Percentiles rank a stretch among this genome's conserved stretches.
These are phyloP conservation scores for Yamadazyma nakazawae DNA, from an alignment of 805 yeast genomes.

Conservation along the genomic window DNA sequence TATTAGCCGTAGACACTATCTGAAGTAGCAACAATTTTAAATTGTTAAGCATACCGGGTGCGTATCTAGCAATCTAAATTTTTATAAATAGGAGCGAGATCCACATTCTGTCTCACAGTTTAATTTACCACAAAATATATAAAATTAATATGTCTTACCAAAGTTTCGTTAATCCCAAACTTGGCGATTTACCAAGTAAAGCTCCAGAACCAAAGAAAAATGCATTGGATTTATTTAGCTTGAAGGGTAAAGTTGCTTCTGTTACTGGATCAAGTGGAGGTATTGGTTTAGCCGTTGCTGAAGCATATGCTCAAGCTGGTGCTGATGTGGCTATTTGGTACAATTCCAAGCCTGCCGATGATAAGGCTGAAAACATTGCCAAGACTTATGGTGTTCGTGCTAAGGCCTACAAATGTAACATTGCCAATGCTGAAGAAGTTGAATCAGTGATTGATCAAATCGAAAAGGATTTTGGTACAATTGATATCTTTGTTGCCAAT, in stretches of 20 bases:
- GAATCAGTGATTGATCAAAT: conserved; percentile 48
- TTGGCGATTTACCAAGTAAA: conserved; percentile 49
- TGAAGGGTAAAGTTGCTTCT: conserved; percentile 79
- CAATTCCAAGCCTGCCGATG: conserved; percentile 53
- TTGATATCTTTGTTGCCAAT: conserved; percentile 83
- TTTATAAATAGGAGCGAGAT: conserved; percentile 3
- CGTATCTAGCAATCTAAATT: not conserved
- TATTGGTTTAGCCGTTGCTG: conserved; percentile 78
- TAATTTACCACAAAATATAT: not conserved
- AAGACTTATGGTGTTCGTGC: conserved; percentile 57
- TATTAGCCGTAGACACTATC: too few relatives aligned
- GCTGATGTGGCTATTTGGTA: conserved; percentile 63
- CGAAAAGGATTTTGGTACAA: conserved; percentile 67
- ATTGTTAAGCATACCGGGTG: not conserved
- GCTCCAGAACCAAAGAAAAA: conserved; percentile 50
- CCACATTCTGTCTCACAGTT: conserved; percentile 1
- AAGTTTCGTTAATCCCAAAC: conserved; percentile 21
- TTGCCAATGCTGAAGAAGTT: conserved; percentile 49
- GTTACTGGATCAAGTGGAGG: conserved; percentile 87
- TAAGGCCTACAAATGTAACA: conserved; percentile 62
- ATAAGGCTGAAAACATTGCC: conserved; percentile 54
- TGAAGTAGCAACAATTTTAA: not conserved
- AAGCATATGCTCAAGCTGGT: conserved; percentile 83
- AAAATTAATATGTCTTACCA: conserved; percentile 14
- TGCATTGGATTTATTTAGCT: conserved; percentile 67